Conservation (phyloP, 768 basidiomycete genomes). For the Lactarius indigo region DNA sequence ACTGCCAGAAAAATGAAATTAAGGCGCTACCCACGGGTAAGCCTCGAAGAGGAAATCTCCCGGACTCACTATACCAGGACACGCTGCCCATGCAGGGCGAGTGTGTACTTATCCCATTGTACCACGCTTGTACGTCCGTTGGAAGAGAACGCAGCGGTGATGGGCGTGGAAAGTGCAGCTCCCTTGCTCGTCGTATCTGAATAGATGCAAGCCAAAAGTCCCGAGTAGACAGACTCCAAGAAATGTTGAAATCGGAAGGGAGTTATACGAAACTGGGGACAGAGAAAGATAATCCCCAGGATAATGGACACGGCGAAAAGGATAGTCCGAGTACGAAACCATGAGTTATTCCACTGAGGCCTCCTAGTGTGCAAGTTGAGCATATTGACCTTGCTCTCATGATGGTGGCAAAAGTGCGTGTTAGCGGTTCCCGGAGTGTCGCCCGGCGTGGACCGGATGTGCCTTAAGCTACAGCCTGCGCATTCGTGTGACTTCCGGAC, state of each 20-base stretch:
- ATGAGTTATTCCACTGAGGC: background rate
- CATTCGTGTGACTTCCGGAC: background rate
- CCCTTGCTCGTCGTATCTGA: background rate
- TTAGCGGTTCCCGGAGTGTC: background rate
- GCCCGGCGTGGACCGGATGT: background rate
- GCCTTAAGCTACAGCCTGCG: background rate
- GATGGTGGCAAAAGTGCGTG: background rate
- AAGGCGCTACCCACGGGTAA: background rate
- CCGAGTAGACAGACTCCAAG: background rate
- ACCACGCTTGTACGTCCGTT: conserved; percentile 22
- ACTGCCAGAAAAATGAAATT: conserved; percentile 35
- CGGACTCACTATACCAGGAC: conserved; percentile 3
- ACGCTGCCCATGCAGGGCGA: conserved; percentile 23
- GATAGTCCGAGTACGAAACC: background rate
- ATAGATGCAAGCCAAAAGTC: background rate
- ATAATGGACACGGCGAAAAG: background rate
- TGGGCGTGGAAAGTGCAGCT: background rate
- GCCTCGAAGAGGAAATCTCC: background rate
- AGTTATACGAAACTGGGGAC: background rate
- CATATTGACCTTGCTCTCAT: background rate
- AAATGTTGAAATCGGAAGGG: background rate
- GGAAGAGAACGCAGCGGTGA: background rate
- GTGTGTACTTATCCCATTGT: conserved; percentile 27
- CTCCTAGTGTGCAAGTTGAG: background rate
- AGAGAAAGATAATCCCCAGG: background rate